These are phyloP conservation scores for Calcarisporium arbuscula DNA, from an alignment of 2,329 filamentous ascomycete species.

Conservation along the genomic window DNA sequence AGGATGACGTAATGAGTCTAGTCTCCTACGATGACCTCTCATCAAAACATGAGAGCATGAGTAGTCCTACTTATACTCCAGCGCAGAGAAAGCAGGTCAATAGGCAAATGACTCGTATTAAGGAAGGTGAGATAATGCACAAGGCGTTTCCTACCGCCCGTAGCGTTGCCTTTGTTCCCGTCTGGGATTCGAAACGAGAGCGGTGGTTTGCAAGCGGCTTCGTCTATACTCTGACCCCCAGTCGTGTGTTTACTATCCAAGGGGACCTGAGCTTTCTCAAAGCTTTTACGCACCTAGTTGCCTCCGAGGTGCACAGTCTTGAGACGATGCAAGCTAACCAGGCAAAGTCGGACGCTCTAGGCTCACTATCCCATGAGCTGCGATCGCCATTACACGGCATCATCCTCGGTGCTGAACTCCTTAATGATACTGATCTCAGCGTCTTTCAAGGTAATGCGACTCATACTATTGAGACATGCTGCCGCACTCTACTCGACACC, in stretches of 20 bases:
- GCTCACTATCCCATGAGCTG: slow-evolving; percentile 55
- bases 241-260: slow-evolving; percentile 36
- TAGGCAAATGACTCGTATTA: slow-evolving; percentile 7
- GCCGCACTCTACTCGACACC: slow-evolving; percentile 45
- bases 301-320: slow-evolving; percentile 47
- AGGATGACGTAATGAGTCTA: slow-evolving; percentile 12
- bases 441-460: slow-evolving; percentile 40
- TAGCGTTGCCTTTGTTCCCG: slow-evolving; percentile 39
- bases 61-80: too few relatives aligned
- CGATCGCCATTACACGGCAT: slow-evolving; percentile 56
- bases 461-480: slow-evolving; percentile 43
- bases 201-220: slow-evolving; percentile 45
- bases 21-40: background rate
- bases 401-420: slow-evolving; percentile 44
- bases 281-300: slow-evolving; percentile 48
- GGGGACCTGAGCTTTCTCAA: slow-evolving; percentile 45
- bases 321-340: slow-evolving; percentile 30
- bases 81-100: background rate
- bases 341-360: slow-evolving; percentile 52
- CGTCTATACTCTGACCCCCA: slow-evolving; percentile 37
- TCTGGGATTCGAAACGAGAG: slow-evolving; percentile 40
- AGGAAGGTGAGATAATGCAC: slow-evolving; percentile 20
- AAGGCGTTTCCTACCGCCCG: slow-evolving; percentile 35
- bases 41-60: too few relatives aligned
- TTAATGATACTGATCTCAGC: slow-evolving; percentile 44